Evolutionary conservation across 805 yeast species (phyloP).

Genomic region (Starmerella tilneyi): DNA sequence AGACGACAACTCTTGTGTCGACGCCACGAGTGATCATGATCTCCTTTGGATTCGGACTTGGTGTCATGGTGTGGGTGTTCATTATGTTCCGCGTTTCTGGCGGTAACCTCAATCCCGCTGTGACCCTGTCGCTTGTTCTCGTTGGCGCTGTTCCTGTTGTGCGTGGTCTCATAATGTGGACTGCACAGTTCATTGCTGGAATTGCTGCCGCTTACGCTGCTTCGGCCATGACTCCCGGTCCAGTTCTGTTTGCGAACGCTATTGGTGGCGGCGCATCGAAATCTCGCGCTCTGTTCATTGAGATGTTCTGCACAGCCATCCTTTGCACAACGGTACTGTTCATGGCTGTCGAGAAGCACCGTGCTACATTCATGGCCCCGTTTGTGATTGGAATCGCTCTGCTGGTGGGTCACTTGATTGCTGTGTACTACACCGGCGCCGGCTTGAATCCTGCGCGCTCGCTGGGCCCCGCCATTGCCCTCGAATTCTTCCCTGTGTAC

Average conservation of each 20-base stretch:
- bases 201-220: constrained; percentile 6
- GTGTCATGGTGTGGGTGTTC: constrained; percentile 7
- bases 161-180: constrained; percentile 6
- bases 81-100: constrained; percentile 8
- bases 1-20: background rate
- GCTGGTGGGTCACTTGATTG: constrained; percentile 4
- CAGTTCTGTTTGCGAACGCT: constrained; percentile 2
- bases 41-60: constrained; percentile 4
- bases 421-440: constrained; percentile 6
- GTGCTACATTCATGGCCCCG: constrained; percentile 5
- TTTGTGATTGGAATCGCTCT: constrained; percentile 5
- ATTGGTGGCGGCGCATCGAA: constrained; percentile 5
- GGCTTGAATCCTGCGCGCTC: constrained; percentile 6
- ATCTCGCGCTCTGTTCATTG: constrained; percentile 4
- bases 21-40: constrained; percentile 5
- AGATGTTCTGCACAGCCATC: constrained; percentile 4
- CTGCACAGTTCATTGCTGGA: constrained; percentile 4
- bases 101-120: constrained; percentile 4
- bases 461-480: constrained; percentile 7
- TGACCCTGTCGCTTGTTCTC: constrained; percentile 5
- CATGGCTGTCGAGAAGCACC: constrained; percentile 8
- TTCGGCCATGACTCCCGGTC: constrained; percentile 6
- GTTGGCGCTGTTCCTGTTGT: constrained; percentile 2
- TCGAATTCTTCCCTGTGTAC: constrained; percentile 4
- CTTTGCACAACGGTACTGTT: constrained; percentile 4